phyloP scores from a whole-genome alignment of 2,329 filamentous ascomycete species.

The Grosmannia clavigera region DNA sequence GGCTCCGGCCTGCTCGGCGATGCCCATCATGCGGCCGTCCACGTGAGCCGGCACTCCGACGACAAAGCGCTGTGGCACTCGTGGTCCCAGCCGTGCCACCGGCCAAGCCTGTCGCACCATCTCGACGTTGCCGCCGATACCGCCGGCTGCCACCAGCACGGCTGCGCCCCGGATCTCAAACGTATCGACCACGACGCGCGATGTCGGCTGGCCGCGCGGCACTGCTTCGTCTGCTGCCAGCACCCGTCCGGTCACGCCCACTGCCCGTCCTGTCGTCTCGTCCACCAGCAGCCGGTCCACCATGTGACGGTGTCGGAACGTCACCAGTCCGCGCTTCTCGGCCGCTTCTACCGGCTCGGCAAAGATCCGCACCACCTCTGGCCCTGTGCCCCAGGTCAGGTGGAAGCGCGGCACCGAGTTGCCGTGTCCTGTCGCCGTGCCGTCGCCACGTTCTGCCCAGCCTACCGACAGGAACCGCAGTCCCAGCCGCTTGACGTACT shows the following conservation, averaged over 20 bases:
- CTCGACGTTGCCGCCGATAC: slow-evolving; percentile 50
- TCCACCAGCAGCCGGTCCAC: slow-evolving; percentile 46
- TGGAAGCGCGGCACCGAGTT: slow-evolving; percentile 54
- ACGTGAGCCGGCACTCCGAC: slow-evolving; percentile 50
- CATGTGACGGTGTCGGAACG: slow-evolving; percentile 42
- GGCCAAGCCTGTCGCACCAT: slow-evolving; percentile 47
- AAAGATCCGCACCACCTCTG: slow-evolving; percentile 46
- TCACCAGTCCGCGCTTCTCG: slow-evolving; percentile 37
- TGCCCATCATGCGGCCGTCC: slow-evolving; percentile 50
- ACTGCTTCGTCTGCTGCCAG: slow-evolving; percentile 34
- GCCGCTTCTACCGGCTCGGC: slow-evolving; percentile 41
- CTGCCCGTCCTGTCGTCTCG: slow-evolving; percentile 31
- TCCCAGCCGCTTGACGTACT: slow-evolving; percentile 41
- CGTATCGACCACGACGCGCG: slow-evolving; percentile 30
- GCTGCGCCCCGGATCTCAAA: slow-evolving; percentile 43
- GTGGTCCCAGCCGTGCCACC: slow-evolving; percentile 40
- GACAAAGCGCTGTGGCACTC: slow-evolving; percentile 43
- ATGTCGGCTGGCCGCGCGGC: slow-evolving; percentile 38
- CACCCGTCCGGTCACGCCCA: slow-evolving; percentile 41
- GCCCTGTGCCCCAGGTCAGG: slow-evolving; percentile 48
- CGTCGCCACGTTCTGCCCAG: slow-evolving; percentile 50
- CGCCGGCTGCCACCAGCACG: slow-evolving; percentile 43
- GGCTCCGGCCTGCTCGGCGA: slow-evolving; percentile 39
- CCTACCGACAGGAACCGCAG: slow-evolving; percentile 41
- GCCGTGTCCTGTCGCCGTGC: slow-evolving; percentile 42